Conservation (phyloP, 441 rosid genomes). For the Euphorbia schlechtendalii region DNA sequence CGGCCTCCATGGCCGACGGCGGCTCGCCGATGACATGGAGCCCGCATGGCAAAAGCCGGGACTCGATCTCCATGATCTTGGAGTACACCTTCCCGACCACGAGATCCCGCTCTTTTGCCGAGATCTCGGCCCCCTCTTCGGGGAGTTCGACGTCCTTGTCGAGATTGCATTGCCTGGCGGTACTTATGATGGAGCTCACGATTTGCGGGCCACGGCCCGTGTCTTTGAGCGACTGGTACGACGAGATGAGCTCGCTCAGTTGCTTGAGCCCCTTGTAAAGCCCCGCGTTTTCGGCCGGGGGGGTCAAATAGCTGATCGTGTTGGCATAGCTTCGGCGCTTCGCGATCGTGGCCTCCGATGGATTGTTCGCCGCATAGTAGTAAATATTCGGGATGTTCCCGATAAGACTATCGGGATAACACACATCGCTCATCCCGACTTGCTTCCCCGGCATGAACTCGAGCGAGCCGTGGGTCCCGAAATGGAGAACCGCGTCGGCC, state of each 20-base stretch:
- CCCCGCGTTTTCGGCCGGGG: conserved; percentile 98
- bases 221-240: conserved; percentile 95
- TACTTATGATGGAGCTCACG: conserved; percentile 88
- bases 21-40: conserved; percentile 98
- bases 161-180: conserved; percentile 95
- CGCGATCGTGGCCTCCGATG: conserved; percentile 96
- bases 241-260: conserved; percentile 87
- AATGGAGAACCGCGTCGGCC: conserved; percentile 98
- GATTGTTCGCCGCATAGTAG: conserved; percentile 95
- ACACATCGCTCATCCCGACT: conserved; percentile 98
- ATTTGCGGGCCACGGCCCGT: conserved; percentile 88
- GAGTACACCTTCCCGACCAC: conserved; percentile 95
- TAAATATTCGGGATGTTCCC: conserved; percentile 96
- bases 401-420: conserved; percentile 92
- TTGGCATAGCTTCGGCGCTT: conserved; percentile 95
- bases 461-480: conserved; percentile 95
- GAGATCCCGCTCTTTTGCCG: conserved; percentile 70
- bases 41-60: conserved; percentile 93
- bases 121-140: conserved; percentile 63
- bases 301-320: conserved; percentile 58
- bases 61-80: conserved; percentile 98
- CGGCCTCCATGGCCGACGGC: conserved; percentile 97
- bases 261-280: conserved; percentile 99
- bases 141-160: conserved; percentile 94
- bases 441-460: conserved; percentile 99